Base-by-base conservation (phyloP, 179 eudicot genomes). In the Corrigiola litoralis region DNA sequence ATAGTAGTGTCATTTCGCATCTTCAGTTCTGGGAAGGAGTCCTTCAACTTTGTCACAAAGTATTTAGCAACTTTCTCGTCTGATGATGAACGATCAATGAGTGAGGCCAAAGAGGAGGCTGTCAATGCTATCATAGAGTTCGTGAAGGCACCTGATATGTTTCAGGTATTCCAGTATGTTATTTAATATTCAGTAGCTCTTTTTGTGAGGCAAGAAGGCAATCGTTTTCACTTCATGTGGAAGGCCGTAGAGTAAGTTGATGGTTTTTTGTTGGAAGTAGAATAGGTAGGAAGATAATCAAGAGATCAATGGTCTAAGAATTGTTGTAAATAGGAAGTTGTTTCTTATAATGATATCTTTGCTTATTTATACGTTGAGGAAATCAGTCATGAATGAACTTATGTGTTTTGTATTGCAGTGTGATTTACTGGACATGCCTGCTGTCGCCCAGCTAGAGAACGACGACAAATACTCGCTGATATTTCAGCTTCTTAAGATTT, bases 91-190 rank as follows among this genome's bases (percentile, higher is more conserved):
- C 20, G 56, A 63, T 70, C 71, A 17, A 44, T 87, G 81, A 66
- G 61, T 71, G 95, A 94, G 77, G 90, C 91, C 6, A 90, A 86
- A 80, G 99, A 83, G 60, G 89, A 84, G 72, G 97, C 99, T 51
- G 85, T 79, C 31, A 80, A 73, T 44, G 78, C 94, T 50, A 72
- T 88, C 31, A 36, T 88, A 55, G 97, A 88, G 63, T 94, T 94
- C 75, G 84, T 91, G 34, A 94, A 88, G 76, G 77, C 96, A n/a
- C 85, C 99, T 66, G 97, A 94, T 72, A 85, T 91, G 89, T 90
- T 94, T 77, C 96, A 90, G 96, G 99, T 94, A 90, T 67, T 44
- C 25, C 18, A 10, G 4, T 13, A 1, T 68, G 65, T 29, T 31
- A 2, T 23, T 27, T 48, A 7, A 48, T 24, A 61, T 41, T 29